Evolutionary conservation across 768 basidiomycete genomes (phyloP).

Genomic region (Artomyces pyxidatus): DNA sequence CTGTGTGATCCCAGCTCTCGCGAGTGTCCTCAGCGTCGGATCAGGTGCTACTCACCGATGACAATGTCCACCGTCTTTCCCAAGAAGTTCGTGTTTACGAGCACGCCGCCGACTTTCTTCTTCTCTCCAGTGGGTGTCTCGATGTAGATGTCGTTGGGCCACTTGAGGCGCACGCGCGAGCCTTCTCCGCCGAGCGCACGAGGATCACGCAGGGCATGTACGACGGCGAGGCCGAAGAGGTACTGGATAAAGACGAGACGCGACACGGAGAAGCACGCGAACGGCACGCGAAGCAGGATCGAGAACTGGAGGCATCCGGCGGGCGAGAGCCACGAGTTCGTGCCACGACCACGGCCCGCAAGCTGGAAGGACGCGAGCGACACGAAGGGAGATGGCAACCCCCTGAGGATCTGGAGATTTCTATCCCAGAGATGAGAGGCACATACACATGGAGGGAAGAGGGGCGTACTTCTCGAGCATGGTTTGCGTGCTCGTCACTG

Average conservation of each 20-base stretch:
- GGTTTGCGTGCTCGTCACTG: conserved; percentile 91
- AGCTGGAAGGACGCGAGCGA: conserved; percentile 86
- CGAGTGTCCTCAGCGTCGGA: too few relatives aligned
- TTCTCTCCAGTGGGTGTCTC: conserved; percentile 38
- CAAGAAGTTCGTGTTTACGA: conserved; percentile 84
- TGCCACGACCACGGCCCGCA: conserved; percentile 79
- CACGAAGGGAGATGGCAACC: conserved; percentile 67
- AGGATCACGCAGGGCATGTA: conserved; percentile 66
- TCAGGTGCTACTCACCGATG: conserved; percentile 71
- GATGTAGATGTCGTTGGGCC: conserved; percentile 96
- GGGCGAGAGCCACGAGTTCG: conserved; percentile 90
- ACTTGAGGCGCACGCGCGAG: conserved; percentile 70
- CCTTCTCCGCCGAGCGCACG: conserved; percentile 38
- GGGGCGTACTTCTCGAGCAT: conserved; percentile 79
- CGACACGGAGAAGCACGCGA: conserved; percentile 41
- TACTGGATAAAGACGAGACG: conserved; percentile 93
- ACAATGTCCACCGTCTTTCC: conserved; percentile 67
- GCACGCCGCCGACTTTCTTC: conserved; percentile 85
- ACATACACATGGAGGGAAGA: neutral
- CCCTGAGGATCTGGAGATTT: conserved; percentile 63
- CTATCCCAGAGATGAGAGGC: conserved; percentile 30
- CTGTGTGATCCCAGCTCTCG: conserved; percentile 41
- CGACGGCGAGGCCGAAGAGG: conserved; percentile 82
- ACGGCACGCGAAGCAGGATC: conserved; percentile 53
- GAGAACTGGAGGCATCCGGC: conserved; percentile 84